Percentiles rank a stretch among this genome's conserved stretches.
These are phyloP conservation scores for Alternaria ethzedia DNA, from an alignment of 2,329 filamentous ascomycete genomes.

Conservation along the genomic window DNA sequence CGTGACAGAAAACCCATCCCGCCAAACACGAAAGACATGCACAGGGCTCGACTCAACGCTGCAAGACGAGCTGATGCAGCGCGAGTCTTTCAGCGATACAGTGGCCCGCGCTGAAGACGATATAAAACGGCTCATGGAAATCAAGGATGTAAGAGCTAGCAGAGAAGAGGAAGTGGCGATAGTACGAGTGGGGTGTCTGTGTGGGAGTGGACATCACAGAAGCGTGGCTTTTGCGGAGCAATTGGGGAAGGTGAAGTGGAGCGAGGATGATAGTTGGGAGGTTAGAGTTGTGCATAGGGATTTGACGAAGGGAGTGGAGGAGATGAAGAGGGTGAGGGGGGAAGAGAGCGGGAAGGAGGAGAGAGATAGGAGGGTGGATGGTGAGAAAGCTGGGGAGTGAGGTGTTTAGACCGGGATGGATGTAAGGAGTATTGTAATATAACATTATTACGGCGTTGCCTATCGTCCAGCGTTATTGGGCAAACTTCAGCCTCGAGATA, in stretches of 20 bases:
- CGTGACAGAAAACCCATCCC: conserved; percentile 4
- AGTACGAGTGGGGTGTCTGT: conserved; percentile 9
- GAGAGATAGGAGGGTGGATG: neutral
- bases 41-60: conserved; percentile 5
- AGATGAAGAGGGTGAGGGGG: neutral
- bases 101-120: conserved; percentile 1
- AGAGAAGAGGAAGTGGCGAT: neutral
- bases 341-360: neutral
- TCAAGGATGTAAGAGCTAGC: conserved; percentile 3
- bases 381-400: neutral
- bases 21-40: neutral
- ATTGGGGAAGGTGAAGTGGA: conserved; percentile 8
- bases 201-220: conserved; percentile 13
- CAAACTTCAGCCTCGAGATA: neutral
- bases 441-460: neutral
- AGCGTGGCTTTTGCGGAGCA: conserved; percentile 16
- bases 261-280: conserved; percentile 7
- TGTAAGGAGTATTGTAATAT: neutral
- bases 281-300: conserved; percentile 8
- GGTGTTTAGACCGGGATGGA: neutral
- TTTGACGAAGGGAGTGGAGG: conserved; percentile 1
- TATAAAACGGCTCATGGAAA: conserved; percentile 8
- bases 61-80: conserved; percentile 13
- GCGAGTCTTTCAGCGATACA: conserved; percentile 2
- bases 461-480: rapidly evolving